A percentile compares a stretch with the other conserved stretches of the same genome.
phyloP scores from a whole-genome alignment of 1,139 yeast genomes.

The Oligophagozyma castellii region DNA sequence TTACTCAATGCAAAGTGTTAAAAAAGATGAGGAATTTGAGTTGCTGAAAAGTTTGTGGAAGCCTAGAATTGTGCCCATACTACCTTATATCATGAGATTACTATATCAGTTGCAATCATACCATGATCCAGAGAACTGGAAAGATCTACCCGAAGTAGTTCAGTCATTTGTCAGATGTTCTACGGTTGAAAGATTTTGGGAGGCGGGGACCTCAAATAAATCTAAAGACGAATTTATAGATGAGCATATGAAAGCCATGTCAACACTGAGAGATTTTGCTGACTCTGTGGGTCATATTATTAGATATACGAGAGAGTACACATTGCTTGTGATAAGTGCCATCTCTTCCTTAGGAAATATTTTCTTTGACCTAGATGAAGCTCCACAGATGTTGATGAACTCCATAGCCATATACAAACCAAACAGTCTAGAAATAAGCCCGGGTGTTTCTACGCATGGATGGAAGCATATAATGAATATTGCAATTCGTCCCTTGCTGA shows the following conservation, averaged over 20 bases:
- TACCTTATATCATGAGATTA: slow-evolving; percentile 81
- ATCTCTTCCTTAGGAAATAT: slow-evolving; percentile 85
- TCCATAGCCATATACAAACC: slow-evolving; percentile 25
- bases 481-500: slow-evolving; percentile 73
- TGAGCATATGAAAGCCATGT: slow-evolving; percentile 88
- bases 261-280: slow-evolving; percentile 88
- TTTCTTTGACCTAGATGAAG: slow-evolving; percentile 71
- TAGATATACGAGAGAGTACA: slow-evolving; percentile 91
- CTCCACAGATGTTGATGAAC: slow-evolving; percentile 62
- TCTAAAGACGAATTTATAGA: slow-evolving; percentile 90
- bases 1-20: slow-evolving; percentile 83
- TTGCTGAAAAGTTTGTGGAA: slow-evolving; percentile 73
- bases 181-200: slow-evolving; percentile 94
- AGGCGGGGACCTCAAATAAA: slow-evolving; percentile 90
- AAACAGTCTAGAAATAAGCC: slow-evolving; percentile 30
- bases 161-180: slow-evolving; percentile 82
- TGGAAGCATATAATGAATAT: slow-evolving; percentile 95
- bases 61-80: slow-evolving; percentile 81
- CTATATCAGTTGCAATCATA: slow-evolving; percentile 86
- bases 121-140: slow-evolving; percentile 89
- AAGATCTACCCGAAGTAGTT: slow-evolving; percentile 71
- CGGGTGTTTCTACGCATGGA: slow-evolving; percentile 82
- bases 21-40: slow-evolving; percentile 61
- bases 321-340: slow-evolving; percentile 79
- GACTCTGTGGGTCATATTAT: slow-evolving; percentile 97